Conservation (phyloP, 495 filamentous ascomycete genomes). For the Podospora conica region DNA sequence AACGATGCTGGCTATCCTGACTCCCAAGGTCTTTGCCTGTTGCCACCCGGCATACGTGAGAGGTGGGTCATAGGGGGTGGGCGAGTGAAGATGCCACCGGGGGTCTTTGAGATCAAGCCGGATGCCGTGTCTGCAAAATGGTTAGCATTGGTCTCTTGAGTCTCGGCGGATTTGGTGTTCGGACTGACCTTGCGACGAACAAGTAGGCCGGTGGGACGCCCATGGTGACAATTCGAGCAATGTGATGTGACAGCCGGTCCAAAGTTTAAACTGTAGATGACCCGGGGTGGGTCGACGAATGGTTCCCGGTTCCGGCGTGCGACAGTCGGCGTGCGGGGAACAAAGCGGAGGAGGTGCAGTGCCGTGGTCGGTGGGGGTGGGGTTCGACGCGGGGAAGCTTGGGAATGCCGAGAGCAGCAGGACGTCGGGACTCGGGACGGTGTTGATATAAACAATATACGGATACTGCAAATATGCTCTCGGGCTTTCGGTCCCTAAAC, state of each 20-base stretch:
- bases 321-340: background rate
- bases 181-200: slow-evolving; percentile 71
- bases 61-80: slow-evolving; percentile 91
- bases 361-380: background rate
- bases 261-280: too few species aligned
- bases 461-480: too few species aligned
- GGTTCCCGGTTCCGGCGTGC: background rate
- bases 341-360: background rate
- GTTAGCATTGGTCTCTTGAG: background rate
- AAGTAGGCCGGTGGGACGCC: slow-evolving; percentile 48
- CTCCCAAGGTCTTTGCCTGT: slow-evolving; percentile 72
- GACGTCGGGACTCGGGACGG: too few species aligned
- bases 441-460: too few species aligned
- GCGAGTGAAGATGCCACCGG: slow-evolving; percentile 91
- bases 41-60: slow-evolving; percentile 92
- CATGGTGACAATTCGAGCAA: slow-evolving; percentile 25
- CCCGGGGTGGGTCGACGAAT: background rate
- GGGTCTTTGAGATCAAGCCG: slow-evolving; percentile 90
- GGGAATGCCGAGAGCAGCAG: background rate
- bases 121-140: slow-evolving; percentile 66
- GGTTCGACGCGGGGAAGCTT: background rate
- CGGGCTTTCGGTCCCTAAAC: background rate
- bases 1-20: slow-evolving; percentile 71
- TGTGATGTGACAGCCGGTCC: too few species aligned
- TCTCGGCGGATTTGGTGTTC: background rate